Evolutionary conservation across 2,329 filamentous ascomycete genomes (phyloP).

Genomic region (Beauveria sp.): DNA sequence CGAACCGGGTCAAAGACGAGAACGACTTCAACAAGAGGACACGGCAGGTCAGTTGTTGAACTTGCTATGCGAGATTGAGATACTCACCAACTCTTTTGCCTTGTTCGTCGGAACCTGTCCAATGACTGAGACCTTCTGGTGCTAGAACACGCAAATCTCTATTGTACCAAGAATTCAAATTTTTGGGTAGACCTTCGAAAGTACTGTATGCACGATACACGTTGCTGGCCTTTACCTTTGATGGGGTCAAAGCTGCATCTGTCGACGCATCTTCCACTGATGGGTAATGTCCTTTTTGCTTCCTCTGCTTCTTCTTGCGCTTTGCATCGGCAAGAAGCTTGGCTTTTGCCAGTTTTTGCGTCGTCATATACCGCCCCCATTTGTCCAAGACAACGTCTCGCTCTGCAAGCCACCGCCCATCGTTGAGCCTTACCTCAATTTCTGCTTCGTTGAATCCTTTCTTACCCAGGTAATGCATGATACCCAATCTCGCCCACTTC

Average conservation of each 20-base stretch:
- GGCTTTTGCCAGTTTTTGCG: slow-evolving; percentile 12
- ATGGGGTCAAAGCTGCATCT: not conserved
- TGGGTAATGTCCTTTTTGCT: not conserved
- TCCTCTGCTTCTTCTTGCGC: slow-evolving; percentile 7
- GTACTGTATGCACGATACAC: slow-evolving; percentile 22
- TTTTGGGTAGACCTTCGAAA: slow-evolving; percentile 18
- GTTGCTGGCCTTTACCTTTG: slow-evolving; percentile 18
- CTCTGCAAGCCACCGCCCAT: slow-evolving; percentile 19
- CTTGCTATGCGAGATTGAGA: too few relatives aligned
- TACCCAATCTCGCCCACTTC: slow-evolving; percentile 17
- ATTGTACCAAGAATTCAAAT: slow-evolving; percentile 18
- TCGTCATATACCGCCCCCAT: slow-evolving; percentile 16
- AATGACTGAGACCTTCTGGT: slow-evolving; percentile 20
- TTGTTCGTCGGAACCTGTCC: slow-evolving; percentile 16
- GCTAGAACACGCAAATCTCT: slow-evolving; percentile 21
- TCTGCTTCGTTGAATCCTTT: slow-evolving; percentile 20
- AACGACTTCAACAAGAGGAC: slow-evolving; percentile 14
- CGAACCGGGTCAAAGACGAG: slow-evolving; percentile 18
- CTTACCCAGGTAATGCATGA: slow-evolving; percentile 19
- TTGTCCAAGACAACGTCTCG: slow-evolving; percentile 18
- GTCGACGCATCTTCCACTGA: not conserved
- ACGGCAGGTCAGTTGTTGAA: not conserved
- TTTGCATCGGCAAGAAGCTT: not conserved
- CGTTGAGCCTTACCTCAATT: slow-evolving; percentile 17
- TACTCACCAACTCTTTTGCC: slow-evolving; percentile 17